Evolutionary conservation across 331 rosid species (phyloP).

Genomic region (Malus hybrid): DNA sequence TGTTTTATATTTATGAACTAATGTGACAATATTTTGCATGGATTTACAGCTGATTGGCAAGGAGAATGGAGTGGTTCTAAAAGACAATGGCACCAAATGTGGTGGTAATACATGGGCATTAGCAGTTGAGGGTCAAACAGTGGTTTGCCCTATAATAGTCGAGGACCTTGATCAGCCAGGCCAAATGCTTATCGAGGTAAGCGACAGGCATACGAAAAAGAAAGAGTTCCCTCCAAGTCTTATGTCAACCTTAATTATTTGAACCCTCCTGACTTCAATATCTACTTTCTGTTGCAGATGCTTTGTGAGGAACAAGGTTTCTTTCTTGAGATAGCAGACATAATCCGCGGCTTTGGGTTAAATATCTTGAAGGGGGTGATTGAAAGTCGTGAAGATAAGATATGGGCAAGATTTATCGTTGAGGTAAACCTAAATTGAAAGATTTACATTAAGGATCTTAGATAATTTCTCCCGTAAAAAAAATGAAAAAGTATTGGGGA

Average conservation of each 20-base stretch:
- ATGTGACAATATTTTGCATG: slow-evolving; percentile 13
- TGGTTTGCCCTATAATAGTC: slow-evolving; percentile 74
- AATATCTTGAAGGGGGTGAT: slow-evolving; percentile 59
- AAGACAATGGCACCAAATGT: slow-evolving; percentile 20
- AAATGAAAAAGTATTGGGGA: not conserved
- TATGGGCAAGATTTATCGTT: slow-evolving; percentile 62
- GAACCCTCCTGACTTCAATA: slow-evolving; percentile 7
- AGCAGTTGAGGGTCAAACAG: slow-evolving; percentile 56
- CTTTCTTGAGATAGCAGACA: slow-evolving; percentile 62
- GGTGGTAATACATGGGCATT: slow-evolving; percentile 59
- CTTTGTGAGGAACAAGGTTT: slow-evolving; percentile 63
- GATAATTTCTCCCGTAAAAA: not conserved
- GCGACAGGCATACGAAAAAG: not conserved
- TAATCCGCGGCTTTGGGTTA: slow-evolving; percentile 40
- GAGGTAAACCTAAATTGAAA: slow-evolving; percentile 37
- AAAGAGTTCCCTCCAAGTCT: not conserved
- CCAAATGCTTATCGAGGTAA: slow-evolving; percentile 89
- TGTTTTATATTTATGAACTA: not conserved
- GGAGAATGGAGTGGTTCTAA: slow-evolving; percentile 35
- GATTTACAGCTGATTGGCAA: slow-evolving; percentile 42
- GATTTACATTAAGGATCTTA: not conserved
- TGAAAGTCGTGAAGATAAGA: slow-evolving; percentile 43
- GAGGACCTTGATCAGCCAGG: slow-evolving; percentile 73
- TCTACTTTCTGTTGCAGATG: slow-evolving; percentile 41
- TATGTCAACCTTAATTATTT: not conserved